Evolutionary conservation across 2,329 filamentous ascomycete genomes (phyloP).

Genomic region (Arthroderma uncinatum): DNA sequence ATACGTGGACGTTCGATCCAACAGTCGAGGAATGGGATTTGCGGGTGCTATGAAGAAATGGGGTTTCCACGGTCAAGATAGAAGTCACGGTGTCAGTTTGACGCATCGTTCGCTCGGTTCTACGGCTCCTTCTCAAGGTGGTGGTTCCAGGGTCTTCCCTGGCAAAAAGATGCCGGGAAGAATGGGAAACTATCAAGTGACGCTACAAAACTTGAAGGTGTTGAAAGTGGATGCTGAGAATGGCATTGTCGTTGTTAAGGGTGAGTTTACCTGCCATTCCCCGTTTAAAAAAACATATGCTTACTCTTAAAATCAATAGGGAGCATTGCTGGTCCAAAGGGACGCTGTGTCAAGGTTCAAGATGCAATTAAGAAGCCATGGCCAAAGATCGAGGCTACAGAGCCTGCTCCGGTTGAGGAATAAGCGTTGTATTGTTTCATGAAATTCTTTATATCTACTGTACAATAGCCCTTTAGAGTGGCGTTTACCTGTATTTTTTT

Average conservation of each 20-base stretch:
- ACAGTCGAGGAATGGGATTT: constrained; percentile 81
- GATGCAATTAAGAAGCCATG: constrained; percentile 84
- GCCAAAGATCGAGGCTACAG: constrained; percentile 39
- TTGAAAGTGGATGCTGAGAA: constrained; percentile 77
- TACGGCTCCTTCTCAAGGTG: constrained; percentile 76
- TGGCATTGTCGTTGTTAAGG: constrained; percentile 79
- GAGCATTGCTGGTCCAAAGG: constrained; percentile 76
- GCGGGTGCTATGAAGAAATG: constrained; percentile 96
- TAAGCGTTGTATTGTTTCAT: constrained; percentile 1
- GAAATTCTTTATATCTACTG: constrained; percentile 4
- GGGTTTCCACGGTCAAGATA: constrained; percentile 78
- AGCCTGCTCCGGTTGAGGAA: neutral
- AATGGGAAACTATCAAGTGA: constrained; percentile 84
- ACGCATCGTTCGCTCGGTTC: constrained; percentile 90
- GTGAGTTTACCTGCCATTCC: constrained; percentile 34
- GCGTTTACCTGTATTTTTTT: constrained; percentile 1
- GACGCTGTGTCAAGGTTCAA: constrained; percentile 70
- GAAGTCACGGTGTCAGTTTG: constrained; percentile 89
- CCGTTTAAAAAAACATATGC: neutral
- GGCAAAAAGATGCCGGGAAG: constrained; percentile 97
- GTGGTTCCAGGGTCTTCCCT: constrained; percentile 81
- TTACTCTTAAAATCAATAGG: constrained; percentile 30
- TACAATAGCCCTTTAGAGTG: constrained; percentile 4
- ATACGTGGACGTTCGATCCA: constrained; percentile 72
- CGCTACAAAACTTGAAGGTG: constrained; percentile 82